Evolutionary conservation across 208 protist species (phyloP).

Genomic region (Zelonia costaricensis): DNA sequence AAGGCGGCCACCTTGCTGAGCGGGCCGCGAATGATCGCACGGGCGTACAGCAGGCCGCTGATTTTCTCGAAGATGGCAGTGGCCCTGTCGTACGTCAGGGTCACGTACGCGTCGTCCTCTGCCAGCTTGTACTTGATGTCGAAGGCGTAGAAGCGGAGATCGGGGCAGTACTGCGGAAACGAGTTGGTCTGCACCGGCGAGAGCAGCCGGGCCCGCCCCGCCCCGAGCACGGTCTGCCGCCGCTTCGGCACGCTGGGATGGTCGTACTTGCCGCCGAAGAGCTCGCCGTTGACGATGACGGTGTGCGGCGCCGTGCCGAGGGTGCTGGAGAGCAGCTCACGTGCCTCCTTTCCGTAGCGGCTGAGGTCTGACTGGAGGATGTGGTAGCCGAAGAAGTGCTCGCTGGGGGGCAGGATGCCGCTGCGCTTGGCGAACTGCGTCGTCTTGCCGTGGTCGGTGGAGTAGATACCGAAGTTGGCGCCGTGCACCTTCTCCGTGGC

Average conservation of each 20-base stretch:
- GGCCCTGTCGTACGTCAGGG: conserved; percentile 75
- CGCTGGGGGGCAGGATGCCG: conserved; percentile 71
- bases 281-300: conserved; percentile 80
- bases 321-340: conserved; percentile 43
- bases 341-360: conserved; percentile 31
- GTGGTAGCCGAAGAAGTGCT: conserved; percentile 91
- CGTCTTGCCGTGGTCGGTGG: conserved; percentile 48
- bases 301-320: conserved; percentile 37
- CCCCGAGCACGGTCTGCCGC: conserved; percentile 60
- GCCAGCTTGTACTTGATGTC: conserved; percentile 77
- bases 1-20: conserved; percentile 80
- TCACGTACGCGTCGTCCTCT: conserved; percentile 30
- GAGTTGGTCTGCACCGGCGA: conserved; percentile 72
- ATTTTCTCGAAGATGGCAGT: conserved; percentile 67
- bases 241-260: conserved; percentile 64
- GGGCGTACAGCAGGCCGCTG: conserved; percentile 73
- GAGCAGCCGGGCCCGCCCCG: conserved; percentile 43
- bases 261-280: conserved; percentile 90
- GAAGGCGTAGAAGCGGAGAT: conserved; percentile 89
- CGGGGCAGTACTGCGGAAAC: conserved; percentile 88
- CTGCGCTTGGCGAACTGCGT: conserved; percentile 80
- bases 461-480: conserved; percentile 89
- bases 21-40: conserved; percentile 72
- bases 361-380: conserved; percentile 71
- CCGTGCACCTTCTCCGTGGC: conserved; percentile 90